Percentiles rank a stretch among this genome's conserved stretches.
Conservation (phyloP, 345 rosid genomes). For the Angophora floribunda region DNA sequence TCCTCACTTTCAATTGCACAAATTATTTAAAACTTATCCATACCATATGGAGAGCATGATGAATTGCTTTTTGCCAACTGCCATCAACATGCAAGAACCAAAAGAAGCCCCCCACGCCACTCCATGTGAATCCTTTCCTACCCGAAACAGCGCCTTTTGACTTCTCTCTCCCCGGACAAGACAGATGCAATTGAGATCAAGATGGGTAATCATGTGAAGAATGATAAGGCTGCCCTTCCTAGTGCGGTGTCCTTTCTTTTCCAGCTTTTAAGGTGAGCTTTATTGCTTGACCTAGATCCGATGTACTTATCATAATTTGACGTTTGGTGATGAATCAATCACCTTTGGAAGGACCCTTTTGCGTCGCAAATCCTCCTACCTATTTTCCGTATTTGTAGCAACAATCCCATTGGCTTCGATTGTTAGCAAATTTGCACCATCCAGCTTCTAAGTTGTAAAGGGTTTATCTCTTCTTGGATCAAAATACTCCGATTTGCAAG, state of each 20-base stretch:
- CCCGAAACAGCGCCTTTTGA: background rate
- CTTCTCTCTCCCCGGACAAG: background rate
- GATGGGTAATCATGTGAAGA: background rate
- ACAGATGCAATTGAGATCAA: background rate
- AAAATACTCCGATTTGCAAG: background rate
- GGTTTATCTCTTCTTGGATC: background rate
- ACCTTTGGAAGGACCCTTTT: background rate
- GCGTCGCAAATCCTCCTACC: background rate
- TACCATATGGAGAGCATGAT: background rate
- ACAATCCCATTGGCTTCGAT: background rate
- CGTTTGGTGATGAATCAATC: background rate
- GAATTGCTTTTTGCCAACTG: background rate
- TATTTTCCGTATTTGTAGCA: background rate
- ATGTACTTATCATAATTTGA: background rate
- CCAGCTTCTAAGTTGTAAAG: background rate
- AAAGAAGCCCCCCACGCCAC: background rate
- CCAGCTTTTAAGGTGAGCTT: background rate
- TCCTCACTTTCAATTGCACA: background rate
- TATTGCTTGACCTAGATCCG: background rate
- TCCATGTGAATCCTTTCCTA: background rate
- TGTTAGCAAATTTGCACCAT: background rate
- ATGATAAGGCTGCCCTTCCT: background rate
- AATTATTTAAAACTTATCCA: background rate
- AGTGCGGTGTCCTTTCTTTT: background rate
- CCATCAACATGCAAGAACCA: background rate